Percentiles rank a stretch among this genome's conserved stretches.
phyloP scores from a whole-genome alignment of 768 basidiomycete species.

The Pleurotus citrinopileatus region DNA sequence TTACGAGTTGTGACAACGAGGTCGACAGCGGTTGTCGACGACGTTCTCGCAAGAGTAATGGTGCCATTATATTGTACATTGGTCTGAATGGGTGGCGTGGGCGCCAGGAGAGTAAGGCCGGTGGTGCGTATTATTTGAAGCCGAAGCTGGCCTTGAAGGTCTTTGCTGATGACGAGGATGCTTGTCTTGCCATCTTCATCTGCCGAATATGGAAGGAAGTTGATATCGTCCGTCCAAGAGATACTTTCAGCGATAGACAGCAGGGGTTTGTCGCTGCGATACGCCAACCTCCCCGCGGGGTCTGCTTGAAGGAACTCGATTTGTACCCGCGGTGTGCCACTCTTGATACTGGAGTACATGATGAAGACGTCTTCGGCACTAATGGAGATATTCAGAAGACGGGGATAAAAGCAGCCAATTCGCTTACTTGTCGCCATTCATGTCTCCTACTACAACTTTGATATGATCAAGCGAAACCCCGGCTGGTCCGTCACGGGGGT shows the following conservation, averaged over 20 bases:
- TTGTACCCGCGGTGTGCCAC: neutral
- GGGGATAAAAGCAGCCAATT: neutral
- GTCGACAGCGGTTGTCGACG: conserved; percentile 8
- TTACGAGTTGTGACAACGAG: conserved; percentile 9
- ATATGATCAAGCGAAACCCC: neutral
- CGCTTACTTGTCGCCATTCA: neutral
- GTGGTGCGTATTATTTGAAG: conserved; percentile 1
- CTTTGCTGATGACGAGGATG: conserved; percentile 4
- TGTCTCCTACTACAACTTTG: neutral
- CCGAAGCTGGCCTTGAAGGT: neutral
- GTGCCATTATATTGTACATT: conserved; percentile 12
- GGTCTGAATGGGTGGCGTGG: neutral
- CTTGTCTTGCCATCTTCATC: conserved; percentile 16
- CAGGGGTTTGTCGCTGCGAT: neutral
- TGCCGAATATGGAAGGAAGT: conserved; percentile 9
- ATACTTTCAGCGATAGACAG: neutral
- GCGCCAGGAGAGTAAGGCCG: neutral
- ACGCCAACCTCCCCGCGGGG: neutral
- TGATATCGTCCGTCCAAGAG: conserved; percentile 10
- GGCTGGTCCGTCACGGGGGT: neutral
- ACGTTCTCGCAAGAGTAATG: conserved; percentile 3
- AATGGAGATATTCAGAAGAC: too few species aligned
- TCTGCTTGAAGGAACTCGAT: neutral
- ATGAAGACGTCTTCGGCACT: conserved; percentile 2
- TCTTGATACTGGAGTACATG: neutral